These are phyloP conservation scores for Cercospora beticola DNA, from an alignment of 2,329 filamentous ascomycete genomes.

Conservation along the genomic window DNA sequence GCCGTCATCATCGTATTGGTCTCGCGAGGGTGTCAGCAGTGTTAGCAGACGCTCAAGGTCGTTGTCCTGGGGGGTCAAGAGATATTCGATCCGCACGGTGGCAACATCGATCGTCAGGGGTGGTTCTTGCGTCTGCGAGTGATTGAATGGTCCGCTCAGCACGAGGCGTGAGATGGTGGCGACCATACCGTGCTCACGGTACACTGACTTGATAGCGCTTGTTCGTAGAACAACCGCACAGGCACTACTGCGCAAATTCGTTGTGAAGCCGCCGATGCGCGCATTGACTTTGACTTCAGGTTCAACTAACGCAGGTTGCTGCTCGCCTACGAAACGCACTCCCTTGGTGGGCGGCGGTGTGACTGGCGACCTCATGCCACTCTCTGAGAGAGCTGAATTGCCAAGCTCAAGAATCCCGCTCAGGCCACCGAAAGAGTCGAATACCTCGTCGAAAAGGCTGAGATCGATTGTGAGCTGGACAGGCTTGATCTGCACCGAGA, in stretches of 20 bases:
- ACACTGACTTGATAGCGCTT: conserved; percentile 78
- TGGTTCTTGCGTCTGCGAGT: conserved; percentile 41
- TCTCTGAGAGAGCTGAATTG: conserved; percentile 74
- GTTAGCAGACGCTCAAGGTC: conserved; percentile 81
- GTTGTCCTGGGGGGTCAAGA: conserved; percentile 68
- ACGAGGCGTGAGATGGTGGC: conserved; percentile 74
- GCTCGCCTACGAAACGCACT: conserved; percentile 57
- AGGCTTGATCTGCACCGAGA: conserved; percentile 73
- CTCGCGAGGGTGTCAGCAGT: conserved; percentile 85
- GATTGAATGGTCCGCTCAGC: conserved; percentile 63
- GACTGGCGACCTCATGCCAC: conserved; percentile 36
- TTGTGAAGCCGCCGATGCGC: conserved; percentile 71
- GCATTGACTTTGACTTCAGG: conserved; percentile 66
- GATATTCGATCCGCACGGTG: conserved; percentile 66
- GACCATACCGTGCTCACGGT: conserved; percentile 69
- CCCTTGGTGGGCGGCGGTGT: conserved; percentile 46
- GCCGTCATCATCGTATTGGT: conserved; percentile 84
- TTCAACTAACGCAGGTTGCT: conserved; percentile 31
- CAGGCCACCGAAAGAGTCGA: conserved; percentile 85
- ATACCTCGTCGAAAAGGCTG: conserved; percentile 77
- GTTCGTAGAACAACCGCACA: conserved; percentile 74
- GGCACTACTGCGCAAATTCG: conserved; percentile 74
- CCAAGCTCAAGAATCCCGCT: conserved; percentile 89
- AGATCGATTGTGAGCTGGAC: conserved; percentile 75
- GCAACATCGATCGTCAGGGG: conserved; percentile 26